These are phyloP conservation scores for Aureobasidium sp. DNA, from an alignment of 2,329 filamentous ascomycete genomes.

Conservation along the genomic window DNA sequence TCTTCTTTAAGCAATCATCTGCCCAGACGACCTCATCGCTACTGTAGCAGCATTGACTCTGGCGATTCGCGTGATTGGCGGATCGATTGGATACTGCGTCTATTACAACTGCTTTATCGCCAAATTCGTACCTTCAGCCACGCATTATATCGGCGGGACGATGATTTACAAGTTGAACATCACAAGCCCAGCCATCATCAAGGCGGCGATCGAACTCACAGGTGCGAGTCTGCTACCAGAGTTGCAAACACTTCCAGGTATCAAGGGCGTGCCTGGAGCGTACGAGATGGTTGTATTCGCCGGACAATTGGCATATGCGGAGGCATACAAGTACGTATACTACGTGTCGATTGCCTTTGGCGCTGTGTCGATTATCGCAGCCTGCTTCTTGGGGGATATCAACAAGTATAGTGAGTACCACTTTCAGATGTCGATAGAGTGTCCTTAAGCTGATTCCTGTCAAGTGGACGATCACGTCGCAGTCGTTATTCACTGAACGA, in stretches of 20 bases:
- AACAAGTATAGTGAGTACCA: conserved; percentile 22
- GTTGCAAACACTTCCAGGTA: conserved; percentile 45
- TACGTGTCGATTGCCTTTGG: conserved; percentile 58
- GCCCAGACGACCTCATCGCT: conserved; percentile 62
- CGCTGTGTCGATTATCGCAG: conserved; percentile 47
- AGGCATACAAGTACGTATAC: conserved; percentile 56
- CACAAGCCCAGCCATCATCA: conserved; percentile 40
- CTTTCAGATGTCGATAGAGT: background rate
- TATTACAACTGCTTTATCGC: conserved; percentile 49
- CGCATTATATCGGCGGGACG: conserved; percentile 43
- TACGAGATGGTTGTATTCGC: conserved; percentile 49
- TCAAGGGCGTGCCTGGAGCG: conserved; percentile 44
- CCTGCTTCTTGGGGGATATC: conserved; percentile 47
- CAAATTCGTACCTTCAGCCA: conserved; percentile 41
- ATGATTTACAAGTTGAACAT: conserved; percentile 46
- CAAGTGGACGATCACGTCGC: conserved; percentile 23
- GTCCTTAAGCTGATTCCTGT: background rate
- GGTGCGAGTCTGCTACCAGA: conserved; percentile 44
- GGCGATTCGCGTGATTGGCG: conserved; percentile 62
- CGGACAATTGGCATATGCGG: conserved; percentile 50
- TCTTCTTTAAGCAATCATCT: conserved; percentile 48
- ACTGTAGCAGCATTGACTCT: conserved; percentile 62
- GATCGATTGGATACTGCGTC: conserved; percentile 46
- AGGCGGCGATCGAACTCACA: conserved; percentile 47
- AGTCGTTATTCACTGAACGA: conserved; percentile 16